phyloP scores from a whole-genome alignment of 2,329 filamentous ascomycete species.

The Pseudogymnoascus sp. region DNA sequence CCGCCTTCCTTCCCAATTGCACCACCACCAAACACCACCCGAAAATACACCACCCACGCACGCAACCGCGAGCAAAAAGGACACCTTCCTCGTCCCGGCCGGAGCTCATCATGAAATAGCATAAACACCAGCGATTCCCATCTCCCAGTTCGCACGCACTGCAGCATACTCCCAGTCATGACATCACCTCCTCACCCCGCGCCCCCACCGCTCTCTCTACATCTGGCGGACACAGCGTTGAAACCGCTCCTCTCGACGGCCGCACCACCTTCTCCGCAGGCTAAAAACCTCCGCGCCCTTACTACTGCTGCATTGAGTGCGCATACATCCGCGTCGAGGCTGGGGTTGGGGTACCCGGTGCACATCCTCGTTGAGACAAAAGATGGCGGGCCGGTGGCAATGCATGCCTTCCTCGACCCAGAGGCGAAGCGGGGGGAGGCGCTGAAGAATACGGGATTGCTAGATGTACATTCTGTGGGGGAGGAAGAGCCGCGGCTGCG shows the following conservation, averaged over 20 bases:
- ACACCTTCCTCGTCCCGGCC: neutral
- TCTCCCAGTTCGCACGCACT: neutral
- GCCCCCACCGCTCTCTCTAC: constrained; percentile 36
- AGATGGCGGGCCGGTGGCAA: constrained; percentile 28
- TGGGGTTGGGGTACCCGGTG: constrained; percentile 45
- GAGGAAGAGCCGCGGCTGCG: neutral
- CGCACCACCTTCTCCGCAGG: constrained; percentile 21
- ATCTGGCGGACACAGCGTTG: constrained; percentile 49
- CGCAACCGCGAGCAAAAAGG: neutral
- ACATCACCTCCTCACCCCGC: constrained; percentile 12
- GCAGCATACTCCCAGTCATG: neutral
- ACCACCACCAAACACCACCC: neutral
- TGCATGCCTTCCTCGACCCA: constrained; percentile 39
- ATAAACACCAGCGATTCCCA: neutral
- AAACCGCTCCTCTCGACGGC: constrained; percentile 45
- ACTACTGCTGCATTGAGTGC: constrained; percentile 45
- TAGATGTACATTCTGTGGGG: constrained; percentile 14
- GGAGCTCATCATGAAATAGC: constrained; percentile 9
- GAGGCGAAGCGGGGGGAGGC: constrained; percentile 11
- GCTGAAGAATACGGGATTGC: constrained; percentile 12
- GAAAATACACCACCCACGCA: constrained; percentile 2
- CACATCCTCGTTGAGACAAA: constrained; percentile 52
- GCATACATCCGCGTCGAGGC: constrained; percentile 43
- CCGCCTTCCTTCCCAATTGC: constrained; percentile 4
- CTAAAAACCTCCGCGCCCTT: constrained; percentile 37